Evolutionary conservation across 495 filamentous ascomycete species (phyloP).

Genomic region (Chlorociboria aeruginascens): DNA sequence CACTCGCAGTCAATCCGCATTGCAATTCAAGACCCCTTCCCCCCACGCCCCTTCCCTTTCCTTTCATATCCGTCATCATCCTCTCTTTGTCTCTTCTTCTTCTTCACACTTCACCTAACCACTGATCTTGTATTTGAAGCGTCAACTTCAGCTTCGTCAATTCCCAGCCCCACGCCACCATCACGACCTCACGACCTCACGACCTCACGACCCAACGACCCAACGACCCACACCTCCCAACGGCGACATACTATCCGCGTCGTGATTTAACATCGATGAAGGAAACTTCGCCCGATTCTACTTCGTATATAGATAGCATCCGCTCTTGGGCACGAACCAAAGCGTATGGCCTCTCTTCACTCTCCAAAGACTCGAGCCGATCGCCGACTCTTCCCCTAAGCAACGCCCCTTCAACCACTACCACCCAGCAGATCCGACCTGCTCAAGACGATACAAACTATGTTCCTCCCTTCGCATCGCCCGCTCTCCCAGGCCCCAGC

Average conservation of each 20-base stretch:
- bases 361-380: constrained; percentile 24
- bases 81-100: too few species aligned
- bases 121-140: too few species aligned
- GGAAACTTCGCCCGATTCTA: constrained; percentile 42
- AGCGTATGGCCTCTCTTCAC: constrained; percentile 37
- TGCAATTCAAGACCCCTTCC: too few species aligned
- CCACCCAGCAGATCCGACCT: not conserved
- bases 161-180: too few species aligned
- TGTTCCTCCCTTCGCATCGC: constrained; percentile 8
- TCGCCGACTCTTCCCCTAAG: constrained; percentile 26
- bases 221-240: too few species aligned
- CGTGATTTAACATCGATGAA: constrained; percentile 42
- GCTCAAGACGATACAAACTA: constrained; percentile 8
- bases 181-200: too few species aligned
- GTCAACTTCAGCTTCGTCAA: too few species aligned
- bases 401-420: constrained; percentile 9
- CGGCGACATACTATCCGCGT: not conserved
- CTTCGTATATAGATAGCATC: constrained; percentile 39
- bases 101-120: too few species aligned
- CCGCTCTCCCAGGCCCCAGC: constrained; percentile 4
- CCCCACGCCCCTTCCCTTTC: too few species aligned
- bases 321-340: constrained; percentile 41
- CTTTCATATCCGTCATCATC: too few species aligned
- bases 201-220: too few species aligned
- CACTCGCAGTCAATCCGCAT: too few species aligned